These are phyloP conservation scores for Tricholoma flavovirens DNA, from an alignment of 768 basidiomycete species.

Conservation along the genomic window DNA sequence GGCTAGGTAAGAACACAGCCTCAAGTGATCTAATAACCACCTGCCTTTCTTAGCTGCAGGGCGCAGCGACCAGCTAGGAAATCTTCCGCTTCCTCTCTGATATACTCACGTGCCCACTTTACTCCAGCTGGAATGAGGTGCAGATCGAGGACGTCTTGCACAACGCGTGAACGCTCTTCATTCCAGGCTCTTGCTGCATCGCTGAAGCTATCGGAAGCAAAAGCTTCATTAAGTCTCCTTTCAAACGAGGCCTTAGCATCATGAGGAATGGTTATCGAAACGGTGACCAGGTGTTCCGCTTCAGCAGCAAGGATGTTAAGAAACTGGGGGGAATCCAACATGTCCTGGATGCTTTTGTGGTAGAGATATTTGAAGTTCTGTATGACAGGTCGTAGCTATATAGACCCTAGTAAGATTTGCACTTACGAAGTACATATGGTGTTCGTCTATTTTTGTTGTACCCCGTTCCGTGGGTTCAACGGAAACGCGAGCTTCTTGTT, in stretches of 20 bases:
- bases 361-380: constrained; percentile 94
- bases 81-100: constrained; percentile 90
- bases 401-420: not conserved
- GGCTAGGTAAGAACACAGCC: constrained; percentile 11
- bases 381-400: constrained; percentile 7
- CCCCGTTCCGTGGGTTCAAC: constrained; percentile 88
- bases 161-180: constrained; percentile 68
- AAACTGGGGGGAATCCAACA: constrained; percentile 75
- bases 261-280: constrained; percentile 61
- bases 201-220: constrained; percentile 78
- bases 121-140: constrained; percentile 78
- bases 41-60: constrained; percentile 62
- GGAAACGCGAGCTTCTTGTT: constrained; percentile 66
- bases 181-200: constrained; percentile 92
- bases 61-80: constrained; percentile 64
- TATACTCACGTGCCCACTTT: constrained; percentile 87
- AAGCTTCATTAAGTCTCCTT: constrained; percentile 71
- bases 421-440: constrained; percentile 67
- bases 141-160: constrained; percentile 73
- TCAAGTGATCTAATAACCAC: constrained; percentile 18
- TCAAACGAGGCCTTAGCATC: constrained; percentile 64
- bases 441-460: constrained; percentile 66
- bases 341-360: constrained; percentile 66
- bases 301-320: constrained; percentile 90
- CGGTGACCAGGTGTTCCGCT: constrained; percentile 76